phyloP scores from a whole-genome alignment of 768 basidiomycete genomes.

The Neoboletus magnificus region DNA sequence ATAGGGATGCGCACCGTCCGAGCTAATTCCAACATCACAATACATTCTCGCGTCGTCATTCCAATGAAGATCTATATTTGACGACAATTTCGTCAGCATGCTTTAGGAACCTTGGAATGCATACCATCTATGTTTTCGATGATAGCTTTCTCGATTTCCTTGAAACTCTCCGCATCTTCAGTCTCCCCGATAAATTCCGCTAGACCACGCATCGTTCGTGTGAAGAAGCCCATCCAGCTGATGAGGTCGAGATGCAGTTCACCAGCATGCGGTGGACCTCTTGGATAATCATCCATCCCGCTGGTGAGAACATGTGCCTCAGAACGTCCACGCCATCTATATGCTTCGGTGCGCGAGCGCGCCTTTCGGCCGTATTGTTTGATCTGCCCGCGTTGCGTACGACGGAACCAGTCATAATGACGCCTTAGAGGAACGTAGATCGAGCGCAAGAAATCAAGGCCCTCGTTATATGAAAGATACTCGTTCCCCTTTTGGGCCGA shows the following conservation, averaged over 20 bases:
- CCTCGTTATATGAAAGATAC: constrained; percentile 57
- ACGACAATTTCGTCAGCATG: not conserved
- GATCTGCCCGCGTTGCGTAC: constrained; percentile 90
- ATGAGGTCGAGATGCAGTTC: constrained; percentile 93
- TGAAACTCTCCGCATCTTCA: constrained; percentile 80
- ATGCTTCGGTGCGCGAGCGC: constrained; percentile 85
- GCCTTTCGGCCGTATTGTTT: constrained; percentile 84
- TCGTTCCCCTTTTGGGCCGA: constrained; percentile 38
- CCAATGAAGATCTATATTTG: constrained; percentile 81
- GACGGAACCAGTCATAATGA: constrained; percentile 96
- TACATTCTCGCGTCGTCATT: constrained; percentile 87
- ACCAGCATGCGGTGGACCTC: constrained; percentile 84
- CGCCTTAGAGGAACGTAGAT: constrained; percentile 83
- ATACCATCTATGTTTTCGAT: constrained; percentile 83
- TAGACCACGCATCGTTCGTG: constrained; percentile 88
- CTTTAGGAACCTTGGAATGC: not conserved
- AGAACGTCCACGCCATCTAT: constrained; percentile 92
- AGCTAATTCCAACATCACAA: constrained; percentile 82
- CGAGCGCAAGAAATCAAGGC: constrained; percentile 64
- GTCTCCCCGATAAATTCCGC: constrained; percentile 80
- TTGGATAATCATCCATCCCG: constrained; percentile 96
- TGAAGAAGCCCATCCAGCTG: constrained; percentile 96
- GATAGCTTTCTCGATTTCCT: constrained; percentile 75
- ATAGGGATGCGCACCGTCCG: constrained; percentile 57
- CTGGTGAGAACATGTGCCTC: constrained; percentile 86